Conservation (phyloP, 1,139 yeast genomes). For the Pneumocystis canis region DNA sequence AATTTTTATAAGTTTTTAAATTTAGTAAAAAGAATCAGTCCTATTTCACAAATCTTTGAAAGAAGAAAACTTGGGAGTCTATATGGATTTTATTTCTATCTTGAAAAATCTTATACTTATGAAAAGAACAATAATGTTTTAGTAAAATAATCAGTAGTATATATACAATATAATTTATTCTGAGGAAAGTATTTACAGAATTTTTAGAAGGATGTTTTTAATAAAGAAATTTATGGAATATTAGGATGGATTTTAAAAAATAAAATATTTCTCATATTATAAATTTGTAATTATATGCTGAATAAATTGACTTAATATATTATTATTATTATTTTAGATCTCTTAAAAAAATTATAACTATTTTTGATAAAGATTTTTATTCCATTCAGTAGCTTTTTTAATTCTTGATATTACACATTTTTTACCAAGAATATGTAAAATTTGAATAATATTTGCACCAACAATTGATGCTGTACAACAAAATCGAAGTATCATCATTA, state of each 20-base stretch:
- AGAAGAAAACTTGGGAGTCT: not conserved
- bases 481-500: not conserved
- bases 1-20: not conserved
- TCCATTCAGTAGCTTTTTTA: not conserved
- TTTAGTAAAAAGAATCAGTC: not conserved
- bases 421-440: not conserved
- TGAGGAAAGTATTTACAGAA: not conserved
- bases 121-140: not conserved
- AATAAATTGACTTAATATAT: not conserved
- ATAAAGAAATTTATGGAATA: not conserved
- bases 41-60: not conserved
- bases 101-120: not conserved
- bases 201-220: not conserved
- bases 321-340: not conserved
- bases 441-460: not conserved
- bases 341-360: not conserved
- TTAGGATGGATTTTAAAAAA: not conserved
- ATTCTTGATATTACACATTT: not conserved
- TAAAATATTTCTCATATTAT: not conserved
- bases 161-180: not conserved
- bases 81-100: too few relatives aligned
- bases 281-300: not conserved
- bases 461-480: not conserved
- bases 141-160: not conserved
- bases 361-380: not conserved